Evolutionary conservation across 148 eudicot genomes (phyloP).

Genomic region (Vaccinium corymbosum): DNA sequence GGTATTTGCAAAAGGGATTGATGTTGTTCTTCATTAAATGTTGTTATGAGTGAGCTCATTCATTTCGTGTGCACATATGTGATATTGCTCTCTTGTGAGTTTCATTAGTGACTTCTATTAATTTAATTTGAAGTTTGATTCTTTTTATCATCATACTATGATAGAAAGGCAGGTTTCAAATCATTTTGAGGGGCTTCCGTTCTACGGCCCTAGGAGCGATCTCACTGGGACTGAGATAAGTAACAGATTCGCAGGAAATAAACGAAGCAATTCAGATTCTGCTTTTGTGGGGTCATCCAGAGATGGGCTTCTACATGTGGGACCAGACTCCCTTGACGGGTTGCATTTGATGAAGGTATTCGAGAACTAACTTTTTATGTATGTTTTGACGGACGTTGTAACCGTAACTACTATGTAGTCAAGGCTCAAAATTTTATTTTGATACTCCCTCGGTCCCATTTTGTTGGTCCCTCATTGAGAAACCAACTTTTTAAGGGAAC

Average conservation of each 20-base stretch:
- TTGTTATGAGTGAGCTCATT: constrained; percentile 7
- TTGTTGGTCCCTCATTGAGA: no score
- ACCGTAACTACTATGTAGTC: background rate
- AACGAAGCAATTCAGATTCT: constrained; percentile 56
- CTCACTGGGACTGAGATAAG: constrained; percentile 42
- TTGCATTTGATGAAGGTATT: constrained; percentile 59
- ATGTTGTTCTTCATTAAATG: background rate
- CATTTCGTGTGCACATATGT: background rate
- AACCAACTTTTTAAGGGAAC: no score
- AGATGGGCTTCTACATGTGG: constrained; percentile 40
- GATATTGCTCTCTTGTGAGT: background rate
- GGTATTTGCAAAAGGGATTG: background rate
- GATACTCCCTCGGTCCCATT: background rate
- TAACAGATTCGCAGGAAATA: constrained; percentile 44
- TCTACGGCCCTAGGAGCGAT: constrained; percentile 53
- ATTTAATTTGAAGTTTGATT: constrained; percentile 15
- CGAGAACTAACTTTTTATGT: background rate
- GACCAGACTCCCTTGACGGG: constrained; percentile 42
- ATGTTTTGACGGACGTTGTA: background rate
- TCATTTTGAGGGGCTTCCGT: constrained; percentile 53
- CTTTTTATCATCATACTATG: constrained; percentile 28
- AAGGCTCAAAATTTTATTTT: background rate
- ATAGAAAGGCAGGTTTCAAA: constrained; percentile 47
- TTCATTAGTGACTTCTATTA: constrained; percentile 4
- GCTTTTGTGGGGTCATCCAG: constrained; percentile 45